Evolutionary conservation across 495 filamentous ascomycete genomes (phyloP).

Genomic region (Podospora tetraspora): DNA sequence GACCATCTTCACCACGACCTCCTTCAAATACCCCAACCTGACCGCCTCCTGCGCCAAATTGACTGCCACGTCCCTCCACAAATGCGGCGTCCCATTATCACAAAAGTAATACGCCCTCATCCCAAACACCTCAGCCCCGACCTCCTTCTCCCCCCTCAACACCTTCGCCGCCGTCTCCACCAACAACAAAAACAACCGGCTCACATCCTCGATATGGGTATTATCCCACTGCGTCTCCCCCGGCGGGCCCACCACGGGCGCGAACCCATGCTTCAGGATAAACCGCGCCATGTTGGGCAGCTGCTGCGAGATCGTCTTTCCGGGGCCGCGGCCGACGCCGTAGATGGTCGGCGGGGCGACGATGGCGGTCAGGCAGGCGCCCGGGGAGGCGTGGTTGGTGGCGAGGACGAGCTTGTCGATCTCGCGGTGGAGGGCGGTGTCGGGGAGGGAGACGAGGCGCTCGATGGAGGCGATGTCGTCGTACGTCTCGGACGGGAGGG

Average conservation of each 20-base stretch:
- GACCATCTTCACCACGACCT: constrained; percentile 45
- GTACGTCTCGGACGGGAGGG: constrained; percentile 32
- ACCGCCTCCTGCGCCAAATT: constrained; percentile 56
- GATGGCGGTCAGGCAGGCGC: constrained; percentile 58
- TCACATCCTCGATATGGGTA: constrained; percentile 69
- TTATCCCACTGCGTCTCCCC: constrained; percentile 69
- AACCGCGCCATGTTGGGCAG: constrained; percentile 51
- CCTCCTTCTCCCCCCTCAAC: constrained; percentile 25
- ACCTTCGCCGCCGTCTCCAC: constrained; percentile 53
- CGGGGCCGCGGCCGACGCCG: constrained; percentile 63
- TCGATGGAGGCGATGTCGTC: constrained; percentile 36
- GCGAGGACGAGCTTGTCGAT: constrained; percentile 43
- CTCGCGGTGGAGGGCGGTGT: constrained; percentile 39
- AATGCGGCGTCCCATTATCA: constrained; percentile 58
- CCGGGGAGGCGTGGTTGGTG: constrained; percentile 35
- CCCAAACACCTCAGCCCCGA: constrained; percentile 61
- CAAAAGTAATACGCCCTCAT: constrained; percentile 69
- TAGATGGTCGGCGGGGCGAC: constrained; percentile 78
- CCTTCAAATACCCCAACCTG: constrained; percentile 58
- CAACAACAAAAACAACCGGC: constrained; percentile 57
- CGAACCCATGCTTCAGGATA: constrained; percentile 58
- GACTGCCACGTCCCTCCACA: constrained; percentile 62
- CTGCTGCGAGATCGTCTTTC: constrained; percentile 63
- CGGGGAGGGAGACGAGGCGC: constrained; percentile 35
- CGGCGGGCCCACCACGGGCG: constrained; percentile 52